Base-by-base conservation (phyloP, 768 basidiomycete genomes). In the Mycena alexandri region DNA sequence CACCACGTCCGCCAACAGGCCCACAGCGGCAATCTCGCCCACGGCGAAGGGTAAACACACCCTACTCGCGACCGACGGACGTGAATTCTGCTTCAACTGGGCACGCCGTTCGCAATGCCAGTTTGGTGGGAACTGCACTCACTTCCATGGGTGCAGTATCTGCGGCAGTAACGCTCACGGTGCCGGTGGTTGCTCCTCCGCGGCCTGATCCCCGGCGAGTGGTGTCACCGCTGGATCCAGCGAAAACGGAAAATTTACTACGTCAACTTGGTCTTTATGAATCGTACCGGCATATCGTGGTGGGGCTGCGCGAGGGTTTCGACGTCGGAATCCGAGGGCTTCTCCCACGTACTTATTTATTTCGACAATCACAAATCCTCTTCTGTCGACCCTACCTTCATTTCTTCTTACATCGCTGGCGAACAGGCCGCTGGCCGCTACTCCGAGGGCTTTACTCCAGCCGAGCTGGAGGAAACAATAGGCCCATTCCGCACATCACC, bases 401-500 rank as follows among this genome's bases (percentile, higher is more conserved):
- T 84, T 19, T 34, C 72, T 5, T 38, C 59, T 0, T 81, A 84
- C 60, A 83, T 84, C 9, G 13, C 54, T 0, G 42, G 55, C 25
- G 78, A 84, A 61, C 70, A 78, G 0, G 69, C 67, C 0, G 75
- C 75, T 8, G 73, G 77, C 2, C 75, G 76, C 16, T 83, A 82
- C 63, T 75, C 82, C 0, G 38, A 58, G 0, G 69, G 76, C 1
- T 83, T 75, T 68, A 60, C 67, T 0, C 78, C 74, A n/a, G 60
- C 48, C 10, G 47, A 60, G 14, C 66, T 80, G 14, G 76, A 81
- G 51, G 14, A 58, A 3, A 9, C 79, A 11, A 84, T 85, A 34
- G 83, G 85, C 0, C 79, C 77, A 0, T 86, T 86, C 48, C 67
- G 65, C 0, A 77, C 83, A 0, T 81, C 81, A 0, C 86, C 84